Conservation (phyloP, 2,329 filamentous ascomycete genomes). For the Chaetomiaceae sp. region DNA sequence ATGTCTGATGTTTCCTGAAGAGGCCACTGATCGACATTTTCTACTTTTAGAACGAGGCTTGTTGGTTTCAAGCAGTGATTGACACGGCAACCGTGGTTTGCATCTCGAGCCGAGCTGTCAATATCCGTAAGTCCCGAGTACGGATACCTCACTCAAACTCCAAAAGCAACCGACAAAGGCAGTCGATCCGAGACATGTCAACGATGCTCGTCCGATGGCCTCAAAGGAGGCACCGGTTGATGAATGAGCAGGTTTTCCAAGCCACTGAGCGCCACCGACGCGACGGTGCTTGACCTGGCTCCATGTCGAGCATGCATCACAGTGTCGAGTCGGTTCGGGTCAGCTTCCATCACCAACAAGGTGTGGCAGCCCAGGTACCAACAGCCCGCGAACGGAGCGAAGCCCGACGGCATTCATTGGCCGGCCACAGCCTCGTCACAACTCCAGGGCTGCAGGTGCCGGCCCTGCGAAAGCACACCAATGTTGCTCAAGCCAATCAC, state of each 20-base stretch:
- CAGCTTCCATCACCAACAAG: too few relatives aligned
- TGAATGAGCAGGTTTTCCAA: too few relatives aligned
- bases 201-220: too few relatives aligned
- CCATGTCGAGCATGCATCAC: neutral
- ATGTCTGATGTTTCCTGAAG: neutral
- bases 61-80: neutral
- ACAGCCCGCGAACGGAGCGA: neutral
- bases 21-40: conserved; percentile 5
- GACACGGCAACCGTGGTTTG: neutral
- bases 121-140: too few relatives aligned
- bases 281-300: neutral
- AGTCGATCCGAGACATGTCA: too few relatives aligned
- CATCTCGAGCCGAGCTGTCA: neutral
- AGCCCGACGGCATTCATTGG: neutral
- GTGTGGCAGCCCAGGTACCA: neutral
- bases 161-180: too few relatives aligned
- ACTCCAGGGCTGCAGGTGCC: neutral
- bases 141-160: too few relatives aligned
- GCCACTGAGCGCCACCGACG: too few relatives aligned
- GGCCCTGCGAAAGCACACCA: too few relatives aligned
- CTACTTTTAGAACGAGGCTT: neutral
- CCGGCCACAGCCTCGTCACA: neutral
- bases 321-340: neutral
- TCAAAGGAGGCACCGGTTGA: too few relatives aligned
- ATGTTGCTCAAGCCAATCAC: neutral